Evolutionary conservation across 2,329 filamentous ascomycete genomes (phyloP).

Genomic region (Fusarium phyllophilum): DNA sequence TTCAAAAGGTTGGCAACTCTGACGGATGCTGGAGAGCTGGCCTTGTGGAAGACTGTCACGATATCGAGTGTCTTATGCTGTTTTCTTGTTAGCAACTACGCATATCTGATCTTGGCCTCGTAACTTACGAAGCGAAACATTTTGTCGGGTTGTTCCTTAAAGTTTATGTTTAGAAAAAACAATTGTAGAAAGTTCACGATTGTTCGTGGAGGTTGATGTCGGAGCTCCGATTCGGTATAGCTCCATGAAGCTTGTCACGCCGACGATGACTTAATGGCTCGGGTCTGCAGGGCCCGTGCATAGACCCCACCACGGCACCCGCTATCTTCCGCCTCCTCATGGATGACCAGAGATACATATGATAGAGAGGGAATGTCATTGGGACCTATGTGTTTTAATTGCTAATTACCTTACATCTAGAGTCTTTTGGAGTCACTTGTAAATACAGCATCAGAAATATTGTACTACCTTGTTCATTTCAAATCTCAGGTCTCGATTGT

Average conservation of each 20-base stretch:
- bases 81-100: slow-evolving; percentile 30
- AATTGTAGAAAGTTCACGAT: slow-evolving; percentile 3
- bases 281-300: slow-evolving; percentile 38
- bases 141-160: slow-evolving; percentile 29
- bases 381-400: not conserved
- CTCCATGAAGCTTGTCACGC: slow-evolving; percentile 42
- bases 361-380: not conserved
- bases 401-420: not conserved
- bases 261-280: slow-evolving; percentile 43
- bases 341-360: not conserved
- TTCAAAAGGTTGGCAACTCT: slow-evolving; percentile 82
- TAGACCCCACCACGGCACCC: slow-evolving; percentile 12
- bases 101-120: not conserved
- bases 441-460: too few species aligned
- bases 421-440: not conserved
- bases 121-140: slow-evolving; percentile 61
- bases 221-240: slow-evolving; percentile 43
- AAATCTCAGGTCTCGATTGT: not conserved
- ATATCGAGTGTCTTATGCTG: slow-evolving; percentile 87
- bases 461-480: not conserved
- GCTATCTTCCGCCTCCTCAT: slow-evolving; percentile 9
- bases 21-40: slow-evolving; percentile 76
- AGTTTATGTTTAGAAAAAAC: slow-evolving; percentile 2
- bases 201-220: slow-evolving; percentile 34
- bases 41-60: slow-evolving; percentile 94